These are phyloP conservation scores for Gossypium davidsonii DNA, from an alignment of 441 rosid genomes.

Conservation along the genomic window DNA sequence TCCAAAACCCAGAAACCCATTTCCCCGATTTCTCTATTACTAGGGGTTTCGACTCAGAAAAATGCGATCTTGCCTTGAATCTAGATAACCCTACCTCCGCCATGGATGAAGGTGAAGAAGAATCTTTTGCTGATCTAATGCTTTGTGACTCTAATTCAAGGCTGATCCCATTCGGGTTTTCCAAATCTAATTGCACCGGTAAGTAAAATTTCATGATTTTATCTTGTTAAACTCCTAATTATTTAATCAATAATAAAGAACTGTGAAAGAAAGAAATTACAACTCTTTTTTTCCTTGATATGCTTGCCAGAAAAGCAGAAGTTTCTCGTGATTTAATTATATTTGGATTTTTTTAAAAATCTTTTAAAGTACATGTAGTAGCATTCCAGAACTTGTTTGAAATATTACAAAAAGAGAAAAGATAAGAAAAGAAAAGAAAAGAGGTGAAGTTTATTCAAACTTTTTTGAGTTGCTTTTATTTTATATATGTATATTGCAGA, in stretches of 20 bases:
- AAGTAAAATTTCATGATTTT: constrained; percentile 3
- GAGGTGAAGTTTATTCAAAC: not conserved
- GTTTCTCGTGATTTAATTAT: no score
- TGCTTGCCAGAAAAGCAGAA: not conserved
- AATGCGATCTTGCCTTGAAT: constrained; percentile 20
- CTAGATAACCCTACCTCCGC: constrained; percentile 30
- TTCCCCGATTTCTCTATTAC: constrained; percentile 19
- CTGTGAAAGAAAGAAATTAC: not conserved
- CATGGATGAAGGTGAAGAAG: constrained; percentile 27
- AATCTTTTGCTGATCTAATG: constrained; percentile 46
- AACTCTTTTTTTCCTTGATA: not conserved
- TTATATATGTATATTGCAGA: not conserved
- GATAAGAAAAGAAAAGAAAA: not conserved
- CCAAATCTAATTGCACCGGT: constrained; percentile 45
- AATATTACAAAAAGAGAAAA: no score
- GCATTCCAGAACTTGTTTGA: no score
- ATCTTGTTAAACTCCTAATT: not conserved
- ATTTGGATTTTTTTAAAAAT: no score
- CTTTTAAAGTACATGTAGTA: no score
- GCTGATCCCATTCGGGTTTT: constrained; percentile 47
- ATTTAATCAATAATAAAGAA: not conserved
- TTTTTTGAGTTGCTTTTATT: not conserved
- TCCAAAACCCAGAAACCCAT: constrained; percentile 20
- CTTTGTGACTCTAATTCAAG: constrained; percentile 67
- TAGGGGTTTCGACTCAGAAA: constrained; percentile 28